A percentile compares a stretch with the other conserved stretches of the same genome.
These are phyloP conservation scores for barley (Hordeum vulgare) DNA, from an alignment of 176 grass and related monocot genomes.

Conservation along the genomic window MorexV3_pseudomolecules_assembly NC_058521.1:479669828-479670327, in stretches of 20 bases:
- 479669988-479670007: conserved; percentile 55
- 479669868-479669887: conserved; percentile 71
- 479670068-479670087: conserved; percentile 16
- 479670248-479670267: no score
- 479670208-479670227: no score
- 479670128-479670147: no score
- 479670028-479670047: conserved; percentile 65
- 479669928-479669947: conserved; percentile 52
- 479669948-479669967: conserved; percentile 50
- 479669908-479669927: conserved; percentile 73
- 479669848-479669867: conserved; percentile 32
- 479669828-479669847: conserved; percentile 37
- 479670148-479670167: no score
- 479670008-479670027: conserved; percentile 69
- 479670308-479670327: no score
- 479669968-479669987: conserved; percentile 87
- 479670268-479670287: no score
- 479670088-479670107: no score
- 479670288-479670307: no score
- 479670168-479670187: no score
- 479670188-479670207: no score
- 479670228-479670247: no score
- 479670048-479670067: conserved; percentile 41
- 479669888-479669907: conserved; percentile 72
- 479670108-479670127: no score